Percentiles rank a stretch among this genome's conserved stretches.
Conservation (phyloP, 768 basidiomycete genomes). For the Chiua virens region DNA sequence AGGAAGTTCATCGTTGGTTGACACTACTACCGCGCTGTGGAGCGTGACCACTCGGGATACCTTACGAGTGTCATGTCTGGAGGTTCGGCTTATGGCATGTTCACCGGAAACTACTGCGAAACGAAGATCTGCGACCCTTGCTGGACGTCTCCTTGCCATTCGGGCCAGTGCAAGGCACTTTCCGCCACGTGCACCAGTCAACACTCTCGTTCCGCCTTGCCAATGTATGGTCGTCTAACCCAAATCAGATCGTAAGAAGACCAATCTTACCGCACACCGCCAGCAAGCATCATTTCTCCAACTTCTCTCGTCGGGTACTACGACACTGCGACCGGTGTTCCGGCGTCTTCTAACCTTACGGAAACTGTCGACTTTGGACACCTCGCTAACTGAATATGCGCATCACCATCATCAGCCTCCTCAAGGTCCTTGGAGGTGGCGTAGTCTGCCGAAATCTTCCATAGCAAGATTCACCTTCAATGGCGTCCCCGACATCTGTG, state of each 20-base stretch:
- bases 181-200: background rate
- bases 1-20: too few species aligned
- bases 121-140: background rate
- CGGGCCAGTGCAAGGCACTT: background rate
- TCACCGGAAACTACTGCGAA: background rate
- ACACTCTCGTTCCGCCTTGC: background rate
- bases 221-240: background rate
- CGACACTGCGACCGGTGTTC: background rate
- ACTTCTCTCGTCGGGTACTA: background rate
- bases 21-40: too few species aligned
- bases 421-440: background rate
- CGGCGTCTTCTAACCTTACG: background rate
- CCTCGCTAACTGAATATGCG: background rate
- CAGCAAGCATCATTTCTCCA: background rate
- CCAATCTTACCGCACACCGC: background rate
- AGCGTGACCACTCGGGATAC: too few species aligned
- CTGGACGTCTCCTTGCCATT: background rate
- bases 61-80: too few species aligned
- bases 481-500: background rate
- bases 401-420: background rate
- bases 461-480: background rate
- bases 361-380: background rate
- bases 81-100: conserved; percentile 5
- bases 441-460: background rate
- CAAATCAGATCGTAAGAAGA: background rate